Conservation (phyloP, 257 asterid species). For the Echium plantagineum region DNA sequence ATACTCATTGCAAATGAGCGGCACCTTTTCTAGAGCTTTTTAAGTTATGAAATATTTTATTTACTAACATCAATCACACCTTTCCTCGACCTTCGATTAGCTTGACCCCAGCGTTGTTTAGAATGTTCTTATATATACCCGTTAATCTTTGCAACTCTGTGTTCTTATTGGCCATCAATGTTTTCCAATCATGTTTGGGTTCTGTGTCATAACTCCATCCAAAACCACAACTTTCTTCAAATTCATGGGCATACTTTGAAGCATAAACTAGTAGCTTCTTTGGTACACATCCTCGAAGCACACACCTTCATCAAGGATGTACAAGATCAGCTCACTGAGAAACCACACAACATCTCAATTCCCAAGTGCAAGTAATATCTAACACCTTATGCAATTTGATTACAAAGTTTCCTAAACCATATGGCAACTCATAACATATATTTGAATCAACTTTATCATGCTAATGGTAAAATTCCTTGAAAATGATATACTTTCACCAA, state of each 20-base stretch:
- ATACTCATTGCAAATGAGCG: not conserved
- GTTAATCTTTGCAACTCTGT: slow-evolving; percentile 83
- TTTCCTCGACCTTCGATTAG: slow-evolving; percentile 93
- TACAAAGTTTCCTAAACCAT: not conserved
- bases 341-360: not conserved
- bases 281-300: slow-evolving; percentile 97
- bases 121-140: slow-evolving; percentile 75
- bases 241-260: slow-evolving; percentile 84
- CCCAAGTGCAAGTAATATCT: not conserved
- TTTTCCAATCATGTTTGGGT: slow-evolving; percentile 93
- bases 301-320: slow-evolving; percentile 55
- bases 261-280: slow-evolving; percentile 89
- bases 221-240: slow-evolving; percentile 84
- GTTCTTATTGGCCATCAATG: slow-evolving; percentile 85
- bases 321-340: slow-evolving; percentile 1
- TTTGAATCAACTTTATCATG: no score
- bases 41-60: not conserved
- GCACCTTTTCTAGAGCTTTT: slow-evolving; percentile 2
- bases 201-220: slow-evolving; percentile 86
- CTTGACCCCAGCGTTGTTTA: slow-evolving; percentile 63
- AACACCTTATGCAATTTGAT: not conserved
- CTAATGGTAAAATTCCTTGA: no score
- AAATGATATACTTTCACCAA: no score
- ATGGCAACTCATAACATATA: not conserved
- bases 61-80: slow-evolving; percentile 32